Evolutionary conservation across 2,329 filamentous ascomycete genomes (phyloP).

Genomic region (Clonostachys byssicola): DNA sequence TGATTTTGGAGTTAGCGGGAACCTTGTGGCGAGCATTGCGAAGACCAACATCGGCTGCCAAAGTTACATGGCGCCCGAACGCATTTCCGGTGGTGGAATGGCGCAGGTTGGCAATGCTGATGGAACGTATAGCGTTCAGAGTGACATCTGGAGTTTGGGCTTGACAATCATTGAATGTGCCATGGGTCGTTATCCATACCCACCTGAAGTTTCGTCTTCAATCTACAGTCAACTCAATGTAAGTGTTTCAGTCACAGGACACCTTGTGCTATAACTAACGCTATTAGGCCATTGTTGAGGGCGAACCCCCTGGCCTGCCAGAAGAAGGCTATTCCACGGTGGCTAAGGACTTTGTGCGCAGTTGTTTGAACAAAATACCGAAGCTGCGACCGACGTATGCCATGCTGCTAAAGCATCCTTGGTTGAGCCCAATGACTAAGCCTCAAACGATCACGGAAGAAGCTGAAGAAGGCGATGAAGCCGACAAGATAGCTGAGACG

Average conservation of each 20-base stretch:
- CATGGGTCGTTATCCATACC: conserved; percentile 91
- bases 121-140: conserved; percentile 95
- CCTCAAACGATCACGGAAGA: conserved; percentile 71
- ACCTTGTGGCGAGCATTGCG: conserved; percentile 93
- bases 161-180: conserved; percentile 95
- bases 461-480: conserved; percentile 57
- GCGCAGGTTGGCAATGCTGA: conserved; percentile 64
- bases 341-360: conserved; percentile 81
- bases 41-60: conserved; percentile 99
- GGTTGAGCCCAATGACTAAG: conserved; percentile 74
- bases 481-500: conserved; percentile 34
- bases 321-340: conserved; percentile 71
- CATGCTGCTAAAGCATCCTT: conserved; percentile 83
- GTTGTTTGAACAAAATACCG: conserved; percentile 89
- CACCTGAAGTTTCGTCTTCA: conserved; percentile 94
- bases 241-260: conserved; percentile 36
- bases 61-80: conserved; percentile 97
- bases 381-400: conserved; percentile 91
- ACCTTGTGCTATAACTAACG: conserved; percentile 4
- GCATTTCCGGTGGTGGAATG: conserved; percentile 84
- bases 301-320: conserved; percentile 88
- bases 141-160: conserved; percentile 95
- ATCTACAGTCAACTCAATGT: conserved; percentile 97
- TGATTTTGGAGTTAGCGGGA: conserved; percentile 96
- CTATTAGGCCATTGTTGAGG: conserved; percentile 87